Conservation (phyloP, 2,329 filamentous ascomycete genomes). For the Microdochium trichocladiopsis region DNA sequence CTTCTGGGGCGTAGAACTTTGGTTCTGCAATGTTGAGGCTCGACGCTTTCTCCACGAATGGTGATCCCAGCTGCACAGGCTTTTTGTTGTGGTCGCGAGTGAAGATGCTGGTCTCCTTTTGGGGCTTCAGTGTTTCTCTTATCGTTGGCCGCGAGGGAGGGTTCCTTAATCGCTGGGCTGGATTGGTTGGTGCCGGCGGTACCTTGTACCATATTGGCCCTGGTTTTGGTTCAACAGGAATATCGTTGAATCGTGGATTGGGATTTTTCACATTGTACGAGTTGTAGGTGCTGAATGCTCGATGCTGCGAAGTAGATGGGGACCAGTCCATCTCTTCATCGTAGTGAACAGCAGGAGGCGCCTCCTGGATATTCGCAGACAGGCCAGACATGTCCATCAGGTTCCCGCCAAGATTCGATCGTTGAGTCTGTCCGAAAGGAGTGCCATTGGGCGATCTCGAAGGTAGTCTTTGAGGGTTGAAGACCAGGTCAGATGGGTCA, state of each 20-base stretch:
- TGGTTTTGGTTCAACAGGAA: slow-evolving; percentile 32
- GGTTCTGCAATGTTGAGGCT: slow-evolving; percentile 15
- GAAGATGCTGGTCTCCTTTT: slow-evolving; percentile 44
- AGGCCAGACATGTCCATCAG: slow-evolving; percentile 12
- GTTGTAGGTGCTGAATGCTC: slow-evolving; percentile 43
- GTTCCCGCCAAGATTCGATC: slow-evolving; percentile 5
- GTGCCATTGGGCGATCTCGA: background rate
- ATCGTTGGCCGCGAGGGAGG: slow-evolving; percentile 50
- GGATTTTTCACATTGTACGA: slow-evolving; percentile 29
- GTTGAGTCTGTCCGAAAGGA: background rate
- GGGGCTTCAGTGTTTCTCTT: slow-evolving; percentile 32
- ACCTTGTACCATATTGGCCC: slow-evolving; percentile 64
- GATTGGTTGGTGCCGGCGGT: slow-evolving; percentile 61
- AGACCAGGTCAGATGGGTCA: background rate
- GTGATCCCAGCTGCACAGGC: slow-evolving; percentile 13
- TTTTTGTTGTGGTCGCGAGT: slow-evolving; percentile 3
- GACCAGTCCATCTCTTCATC: slow-evolving; percentile 70
- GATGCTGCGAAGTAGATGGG: slow-evolving; percentile 49
- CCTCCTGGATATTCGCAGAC: slow-evolving; percentile 6
- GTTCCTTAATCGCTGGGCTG: slow-evolving; percentile 55
- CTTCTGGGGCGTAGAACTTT: slow-evolving; percentile 20
- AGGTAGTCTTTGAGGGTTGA: background rate
- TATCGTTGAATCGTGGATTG: slow-evolving; percentile 37
- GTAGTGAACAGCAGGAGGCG: slow-evolving; percentile 21
- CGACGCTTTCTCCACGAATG: slow-evolving; percentile 6